Base-by-base conservation (phyloP, 306 rosid species). In the Alnus glutinosa region DNA sequence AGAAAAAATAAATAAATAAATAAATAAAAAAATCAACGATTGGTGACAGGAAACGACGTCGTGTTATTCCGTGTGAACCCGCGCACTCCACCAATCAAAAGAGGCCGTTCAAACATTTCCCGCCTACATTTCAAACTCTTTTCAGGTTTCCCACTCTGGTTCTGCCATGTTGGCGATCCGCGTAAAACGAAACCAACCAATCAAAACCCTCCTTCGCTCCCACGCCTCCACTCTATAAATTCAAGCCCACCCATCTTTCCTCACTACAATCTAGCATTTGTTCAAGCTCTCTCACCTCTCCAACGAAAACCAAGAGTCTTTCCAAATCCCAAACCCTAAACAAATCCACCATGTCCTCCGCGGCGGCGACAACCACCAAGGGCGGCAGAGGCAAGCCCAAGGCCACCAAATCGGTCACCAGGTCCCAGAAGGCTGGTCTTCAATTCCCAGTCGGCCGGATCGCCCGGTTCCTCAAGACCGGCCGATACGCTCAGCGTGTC, bases 381-480 rank as follows among this genome's bases (percentile, higher is more conserved):
- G 92, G 97, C 1, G 91, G 96, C 74, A 81, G 94, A 39, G 97
- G 97, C 36, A 91, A 84, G 71, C 32, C 91, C 1, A 89, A 84
- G 77, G 75, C 85, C 1, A 1, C 89, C 48, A 93, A 91, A 32
- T 55, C 98, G 3, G 92, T 91, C 7, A 83, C 97, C 7, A 77
- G 89, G 5, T 91, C 97, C 30, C 36, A 64, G 50, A 94, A 94
- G 75, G 98, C 98, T 2, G 98, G 98, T 11, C 98, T 94, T 1
- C 98, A 93, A 13, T 93, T 93, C n/a, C 98, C 98, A 1, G 97
- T 93, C 4, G 93, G 98, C 13, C 97, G 98, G 0, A 36, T 94
- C 39, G 97, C 94, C 2, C 89, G 98, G 1, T 94, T 83, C 70
- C 97, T 94, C 51, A 94, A 86, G 59, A 70, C 81, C 1, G 98